Evolutionary conservation across 1,139 yeast species (phyloP).

Genomic region (Debaryomyces coudertii): DNA sequence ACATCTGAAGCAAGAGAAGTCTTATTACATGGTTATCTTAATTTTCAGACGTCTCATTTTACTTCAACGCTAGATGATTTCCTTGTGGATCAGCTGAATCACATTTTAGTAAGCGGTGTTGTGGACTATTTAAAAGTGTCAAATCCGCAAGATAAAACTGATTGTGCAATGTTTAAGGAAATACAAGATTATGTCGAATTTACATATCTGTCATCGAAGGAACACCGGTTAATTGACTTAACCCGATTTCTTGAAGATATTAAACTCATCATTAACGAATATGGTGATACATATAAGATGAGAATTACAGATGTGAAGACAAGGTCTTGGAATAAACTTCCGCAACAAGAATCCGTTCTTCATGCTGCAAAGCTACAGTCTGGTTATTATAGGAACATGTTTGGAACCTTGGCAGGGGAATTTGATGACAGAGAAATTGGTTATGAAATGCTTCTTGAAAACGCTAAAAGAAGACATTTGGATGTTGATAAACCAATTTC

Average conservation of each 20-base stretch:
- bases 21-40: constrained; percentile 55
- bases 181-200: constrained; percentile 19
- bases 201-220: constrained; percentile 13
- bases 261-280: constrained; percentile 20
- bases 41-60: constrained; percentile 30
- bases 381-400: constrained; percentile 52
- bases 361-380: constrained; percentile 58
- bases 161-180: constrained; percentile 29
- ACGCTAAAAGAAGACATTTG: constrained; percentile 47
- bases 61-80: constrained; percentile 17
- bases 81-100: constrained; percentile 18
- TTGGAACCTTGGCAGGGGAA: constrained; percentile 37
- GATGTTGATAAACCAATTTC: constrained; percentile 55
- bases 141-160: constrained; percentile 19
- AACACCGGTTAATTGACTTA: constrained; percentile 25
- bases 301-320: constrained; percentile 63
- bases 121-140: constrained; percentile 54
- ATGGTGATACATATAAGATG: constrained; percentile 23
- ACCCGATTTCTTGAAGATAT: constrained; percentile 22
- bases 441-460: constrained; percentile 42
- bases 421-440: constrained; percentile 22
- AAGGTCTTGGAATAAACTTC: constrained; percentile 43
- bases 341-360: constrained; percentile 51
- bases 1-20: constrained; percentile 64
- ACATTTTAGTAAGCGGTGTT: constrained; percentile 60